phyloP scores from a whole-genome alignment of 768 basidiomycete species.

The Agrocybe chaxingu region DNA sequence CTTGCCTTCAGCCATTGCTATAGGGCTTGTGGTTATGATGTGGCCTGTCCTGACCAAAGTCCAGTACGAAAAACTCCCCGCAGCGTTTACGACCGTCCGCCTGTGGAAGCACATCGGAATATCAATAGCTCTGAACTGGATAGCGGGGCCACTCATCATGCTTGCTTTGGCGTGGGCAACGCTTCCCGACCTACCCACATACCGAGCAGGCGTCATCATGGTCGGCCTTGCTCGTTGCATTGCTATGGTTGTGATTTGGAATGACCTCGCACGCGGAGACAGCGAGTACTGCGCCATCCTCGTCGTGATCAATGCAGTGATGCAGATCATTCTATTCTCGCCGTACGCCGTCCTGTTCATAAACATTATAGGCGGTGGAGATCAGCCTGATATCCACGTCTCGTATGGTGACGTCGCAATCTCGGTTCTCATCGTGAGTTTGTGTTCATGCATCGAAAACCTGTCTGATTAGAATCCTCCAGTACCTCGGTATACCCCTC shows the following conservation, averaged over 20 bases:
- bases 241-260: constrained; percentile 84
- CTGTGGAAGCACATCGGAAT: constrained; percentile 70
- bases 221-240: constrained; percentile 75
- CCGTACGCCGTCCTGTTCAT: constrained; percentile 75
- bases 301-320: constrained; percentile 74
- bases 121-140: constrained; percentile 75
- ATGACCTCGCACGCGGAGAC: constrained; percentile 68
- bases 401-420: constrained; percentile 59
- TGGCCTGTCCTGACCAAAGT: constrained; percentile 80
- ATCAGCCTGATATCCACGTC: constrained; percentile 38
- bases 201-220: constrained; percentile 78
- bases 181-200: constrained; percentile 71
- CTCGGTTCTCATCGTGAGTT: constrained; percentile 67
- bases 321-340: constrained; percentile 77
- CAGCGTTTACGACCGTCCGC: constrained; percentile 44
- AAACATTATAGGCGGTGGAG: constrained; percentile 56
- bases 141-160: constrained; percentile 80
- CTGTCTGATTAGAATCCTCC: not conserved
- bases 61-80: constrained; percentile 68
- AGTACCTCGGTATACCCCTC: constrained; percentile 86
- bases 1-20: constrained; percentile 57
- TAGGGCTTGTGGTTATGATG: constrained; percentile 86
- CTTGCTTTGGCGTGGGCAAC: constrained; percentile 84
- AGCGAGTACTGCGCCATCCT: constrained; percentile 73
- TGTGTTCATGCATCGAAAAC: not conserved